Base-by-base conservation (phyloP, 192 early-diverging fungal species). In the Backusella sp. region DNA sequence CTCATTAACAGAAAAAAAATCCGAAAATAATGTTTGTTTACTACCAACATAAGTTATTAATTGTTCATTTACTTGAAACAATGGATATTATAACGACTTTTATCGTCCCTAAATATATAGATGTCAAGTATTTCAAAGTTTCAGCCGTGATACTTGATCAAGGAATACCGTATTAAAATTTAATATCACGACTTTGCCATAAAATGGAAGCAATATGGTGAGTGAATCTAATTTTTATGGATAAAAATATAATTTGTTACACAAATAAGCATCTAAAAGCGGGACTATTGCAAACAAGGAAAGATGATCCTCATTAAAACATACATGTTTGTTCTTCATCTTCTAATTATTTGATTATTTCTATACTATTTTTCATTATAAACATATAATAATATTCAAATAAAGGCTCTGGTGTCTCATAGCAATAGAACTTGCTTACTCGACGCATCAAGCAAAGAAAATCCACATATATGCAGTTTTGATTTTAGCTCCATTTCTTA, bases 231-330 rank as follows among this genome's bases (percentile, higher is more conserved):
- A 49, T 5, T 49, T 49, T 6, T 17, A 19, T 4, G 19, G 6
- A 59, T 59, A 62, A 62, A 59, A 28, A 26, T 14, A 12, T 3
- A 52, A 26, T 6, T 7, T 62, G 11, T 62, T 26, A 28, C 21
- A 62, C 56, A 28, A 23, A 62, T 62, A 62, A 28, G 56, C 56
- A 26, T 62, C 56, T 62, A 62, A 62, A 62, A 62, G 56, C 21
- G 23, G 12, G 12, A 62, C 56, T 62, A 62, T 26, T 26, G 23
- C 56, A 26, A 62, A 62, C 23, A 62, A 28, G 56, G 21, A 62
- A 62, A 62, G 56, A 62, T 28, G 56, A 62, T 11, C 56, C 9
- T 28, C 56, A 62, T 28, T 28, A 62, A 28, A 62, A 62, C 21
- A 62, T 26, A 59, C 28, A 28, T 62, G 56, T 28, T 62, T 28